Conservation (phyloP, 1,284 basidiomycete species). For the Cutaneotrichosporon mucoides region DNA sequence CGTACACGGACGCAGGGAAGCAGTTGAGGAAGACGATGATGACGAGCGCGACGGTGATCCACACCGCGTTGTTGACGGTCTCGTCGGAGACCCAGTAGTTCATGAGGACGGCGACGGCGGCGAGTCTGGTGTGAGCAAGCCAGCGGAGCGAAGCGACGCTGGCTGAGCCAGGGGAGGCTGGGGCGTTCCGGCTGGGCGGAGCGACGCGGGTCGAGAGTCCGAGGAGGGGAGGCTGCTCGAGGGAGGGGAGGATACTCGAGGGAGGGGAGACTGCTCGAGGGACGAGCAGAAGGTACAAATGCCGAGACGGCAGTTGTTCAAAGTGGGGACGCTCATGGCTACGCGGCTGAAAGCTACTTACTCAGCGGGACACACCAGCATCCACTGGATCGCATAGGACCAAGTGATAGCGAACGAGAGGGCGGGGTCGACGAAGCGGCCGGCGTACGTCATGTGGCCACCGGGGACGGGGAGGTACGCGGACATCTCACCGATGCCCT, state of each 20-base stretch:
- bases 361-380: conserved; percentile 66
- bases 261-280: too few relatives aligned
- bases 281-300: too few relatives aligned
- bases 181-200: too few relatives aligned
- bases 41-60: conserved; percentile 69
- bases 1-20: conserved; percentile 11
- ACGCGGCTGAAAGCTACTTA: neutral
- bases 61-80: conserved; percentile 59
- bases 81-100: conserved; percentile 58
- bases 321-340: too few relatives aligned
- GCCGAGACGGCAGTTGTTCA: too few relatives aligned
- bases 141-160: too few relatives aligned
- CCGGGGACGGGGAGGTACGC: conserved; percentile 53
- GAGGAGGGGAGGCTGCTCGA: too few relatives aligned
- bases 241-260: too few relatives aligned
- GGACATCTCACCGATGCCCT: conserved; percentile 48
- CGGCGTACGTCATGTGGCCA: conserved; percentile 71
- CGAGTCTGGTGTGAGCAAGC: conserved; percentile 45
- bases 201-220: too few relatives aligned
- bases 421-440: conserved; percentile 58
- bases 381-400: conserved; percentile 75
- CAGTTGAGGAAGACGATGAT: conserved; percentile 56
- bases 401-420: conserved; percentile 77
- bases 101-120: conserved; percentile 69
- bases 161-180: too few relatives aligned